Base-by-base conservation (phyloP, 2,329 filamentous ascomycete genomes). In the Lasiodiplodia hormozganensis region DNA sequence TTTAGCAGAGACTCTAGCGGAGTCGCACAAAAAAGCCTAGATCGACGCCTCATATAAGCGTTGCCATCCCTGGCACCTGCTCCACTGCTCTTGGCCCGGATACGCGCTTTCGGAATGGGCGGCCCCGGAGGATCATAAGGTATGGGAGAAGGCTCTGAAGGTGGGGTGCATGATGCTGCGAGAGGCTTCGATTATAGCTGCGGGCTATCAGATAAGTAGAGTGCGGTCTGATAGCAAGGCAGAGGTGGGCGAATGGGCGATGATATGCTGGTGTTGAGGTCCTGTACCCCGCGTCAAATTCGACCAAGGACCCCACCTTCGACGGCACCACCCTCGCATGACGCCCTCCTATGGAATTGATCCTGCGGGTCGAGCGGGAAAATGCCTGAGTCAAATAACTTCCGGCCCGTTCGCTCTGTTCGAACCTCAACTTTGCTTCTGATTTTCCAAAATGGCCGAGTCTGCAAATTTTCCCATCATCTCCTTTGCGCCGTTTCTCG, bases 401-500 rank as follows among this genome's bases (percentile, higher is more conserved):
- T 34, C 40, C 34, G 11, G 18, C 16, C 10, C n/a, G 2, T 23
- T 18, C 6, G 21, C 38, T 21, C 28, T 57, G 18, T 16, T 36
- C 31, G 7, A 8, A 3, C 28, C 11, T 62, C 25, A 14, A n/a
- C 6, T 16, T 21, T 34, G 23, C 12, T 14, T 54, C 25, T 10
- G 52, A 10, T n/a, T 34, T 34, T 23, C n/a, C 12, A 38, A 31
- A 38, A 64, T 64, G 60, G 60, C 60, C 5, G 28, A 21, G 28
- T 51, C 60, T 38, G 60, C 60, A 64, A 64, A 64, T 64, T 64
- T 64, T 64, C 60, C 60, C 18, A 12, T 64, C 60, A 52, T 64
- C 43, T 64, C 60, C 18, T 64, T 64, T 12, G 60, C 60, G 21
- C 60, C 60, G 18, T 64, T 64, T 34, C 47, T 64, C 10, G 60